A percentile compares a stretch with the other conserved stretches of the same genome.
Conservation (phyloP, 345 rosid genomes). For the Eucalyptus camaldulensis region DNA sequence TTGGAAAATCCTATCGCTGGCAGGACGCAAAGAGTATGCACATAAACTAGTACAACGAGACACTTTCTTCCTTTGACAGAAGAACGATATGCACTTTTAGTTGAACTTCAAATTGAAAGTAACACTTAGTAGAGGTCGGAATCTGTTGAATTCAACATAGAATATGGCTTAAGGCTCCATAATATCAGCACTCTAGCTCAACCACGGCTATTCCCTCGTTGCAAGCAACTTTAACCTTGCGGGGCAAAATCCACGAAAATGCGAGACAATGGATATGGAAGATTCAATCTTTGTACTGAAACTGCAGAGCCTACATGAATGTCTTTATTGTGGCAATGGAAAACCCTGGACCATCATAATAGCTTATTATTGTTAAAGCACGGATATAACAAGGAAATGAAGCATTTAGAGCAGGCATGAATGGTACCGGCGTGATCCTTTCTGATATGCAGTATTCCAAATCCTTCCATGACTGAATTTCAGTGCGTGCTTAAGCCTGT, state of each 20-base stretch:
- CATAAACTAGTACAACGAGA: background rate
- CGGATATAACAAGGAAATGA: background rate
- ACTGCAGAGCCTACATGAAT: background rate
- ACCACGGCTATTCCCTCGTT: background rate
- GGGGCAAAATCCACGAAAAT: background rate
- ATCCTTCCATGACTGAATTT: constrained; percentile 7
- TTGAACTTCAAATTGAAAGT: background rate
- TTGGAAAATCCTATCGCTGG: background rate
- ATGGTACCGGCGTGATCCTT: background rate
- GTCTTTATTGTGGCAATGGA: background rate
- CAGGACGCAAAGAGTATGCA: background rate
- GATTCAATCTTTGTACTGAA: background rate
- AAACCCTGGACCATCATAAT: background rate
- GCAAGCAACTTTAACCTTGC: background rate
- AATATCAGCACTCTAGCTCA: background rate
- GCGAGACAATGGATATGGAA: background rate
- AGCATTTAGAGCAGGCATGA: background rate
- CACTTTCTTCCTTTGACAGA: background rate
- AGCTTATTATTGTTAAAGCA: background rate
- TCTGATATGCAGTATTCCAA: constrained; percentile 5
- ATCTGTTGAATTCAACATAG: background rate
- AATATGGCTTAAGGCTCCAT: background rate
- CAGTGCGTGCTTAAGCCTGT: background rate
- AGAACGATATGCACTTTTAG: background rate
- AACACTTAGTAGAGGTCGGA: background rate